Base-by-base conservation (phyloP, 768 basidiomycete genomes). In the Cubamyces sp. region DNA sequence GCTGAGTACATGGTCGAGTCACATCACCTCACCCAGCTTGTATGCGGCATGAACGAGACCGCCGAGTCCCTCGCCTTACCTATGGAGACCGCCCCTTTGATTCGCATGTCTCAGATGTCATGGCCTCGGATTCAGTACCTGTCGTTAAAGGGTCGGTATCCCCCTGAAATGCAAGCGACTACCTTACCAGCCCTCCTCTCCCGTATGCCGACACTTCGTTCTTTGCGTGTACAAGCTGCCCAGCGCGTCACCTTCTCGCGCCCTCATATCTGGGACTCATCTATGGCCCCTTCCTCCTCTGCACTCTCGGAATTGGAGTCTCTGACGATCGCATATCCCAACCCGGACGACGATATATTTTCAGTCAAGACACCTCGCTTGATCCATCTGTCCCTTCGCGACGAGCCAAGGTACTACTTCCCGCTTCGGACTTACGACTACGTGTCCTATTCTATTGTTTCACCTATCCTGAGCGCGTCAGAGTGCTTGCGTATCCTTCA, bases 261-360 rank as follows among this genome's bases (percentile, higher is more conserved):
- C 23, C 47, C 47, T 26, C 47, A 19, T 42, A 42, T 15, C 41
- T 14, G 3, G 41, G 19, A 42, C 5, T 42, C 16, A 19, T 16
- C 41, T n/a, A n/a, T n/a, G 41, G 5, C 12, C 12, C 5, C 19
- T 16, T 42, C 14, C 16, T 42, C 41, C 4, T 42, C 4, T 42
- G 41, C 21, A 25, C 23, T 48, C 9, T 21, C 56, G 8, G 28
- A 30, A 8, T 8, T 49, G 23, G 49, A 41, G 2, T 52, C 58
- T 11, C 51, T 60, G 14, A 53, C 34, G 15, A 15, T 53, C 21
- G 41, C 51, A 7, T 46, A 60, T 25, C 58, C 58, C 2, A n/a
- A 46, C 15, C 58, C 58, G 5, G 30, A 45, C 14, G 58, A 60
- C 34, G n/a, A n/a, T 8, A 45, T 60, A 4, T 60, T 60, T 26